Base-by-base conservation (phyloP, 1,284 basidiomycete genomes). In the Trametes versicolor region DNA sequence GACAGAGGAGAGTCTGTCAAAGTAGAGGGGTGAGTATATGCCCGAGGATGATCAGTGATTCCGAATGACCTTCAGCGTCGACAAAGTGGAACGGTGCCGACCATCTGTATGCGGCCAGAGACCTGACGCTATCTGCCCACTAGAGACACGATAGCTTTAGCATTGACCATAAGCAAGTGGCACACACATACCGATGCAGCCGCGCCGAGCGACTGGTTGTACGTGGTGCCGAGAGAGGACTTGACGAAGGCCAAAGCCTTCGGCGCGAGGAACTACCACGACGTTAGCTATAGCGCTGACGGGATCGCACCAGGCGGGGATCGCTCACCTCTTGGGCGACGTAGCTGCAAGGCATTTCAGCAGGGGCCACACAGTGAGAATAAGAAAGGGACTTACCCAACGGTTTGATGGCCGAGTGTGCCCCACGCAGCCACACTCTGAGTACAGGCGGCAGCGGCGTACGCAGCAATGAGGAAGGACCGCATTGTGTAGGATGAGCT, bases 91-190 rank as follows among this genome's bases (percentile, higher is more conserved):
- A 47, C 1, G 62, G 52, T 1, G 56, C 41, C 6, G 67, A 69
- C 67, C 67, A 69, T 9, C 41, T 53, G 45, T 69, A 69, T 7
- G 48, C 64, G n/a, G 12, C 51, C 36, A 57, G 55, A 54, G 62
- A 62, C 41, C 47, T 56, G 56, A 69, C 53, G 36, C 25, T 66
- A 45, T 69, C 67, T 2, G 67, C 67, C 67, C 67, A 69, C 58
- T 67, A 19, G 0, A 41, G 25, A 27, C 15, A 49, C 4, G 27
- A 15, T 27, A 58, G 32, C 5, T 25, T 50, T 47, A 55, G 7
- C 5, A n/a, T n/a, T n/a, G n/a, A n/a, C n/a, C n/a, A n/a, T n/a
- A n/a, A n/a, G n/a, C n/a, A n/a, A n/a, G n/a, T n/a, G n/a, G n/a
- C n/a, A n/a, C n/a, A n/a, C n/a, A n/a, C 52, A 17, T 45, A 67